Conservation (phyloP, 208 protist species). For the Blechomonas ayalai region DNA sequence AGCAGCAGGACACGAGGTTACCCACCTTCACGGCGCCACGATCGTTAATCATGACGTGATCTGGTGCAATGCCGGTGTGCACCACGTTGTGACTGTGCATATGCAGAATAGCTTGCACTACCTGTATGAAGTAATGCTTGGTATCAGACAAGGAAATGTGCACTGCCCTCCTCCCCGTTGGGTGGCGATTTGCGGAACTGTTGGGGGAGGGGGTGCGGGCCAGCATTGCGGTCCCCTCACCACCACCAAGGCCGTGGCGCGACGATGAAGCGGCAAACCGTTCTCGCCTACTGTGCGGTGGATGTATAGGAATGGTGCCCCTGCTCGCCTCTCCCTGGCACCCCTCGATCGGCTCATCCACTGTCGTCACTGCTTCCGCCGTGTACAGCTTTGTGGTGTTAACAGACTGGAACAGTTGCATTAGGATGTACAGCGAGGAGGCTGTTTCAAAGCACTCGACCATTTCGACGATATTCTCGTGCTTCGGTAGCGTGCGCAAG, state of each 20-base stretch:
- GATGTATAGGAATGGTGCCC: too few species aligned
- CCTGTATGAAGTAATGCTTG: conserved; percentile 49
- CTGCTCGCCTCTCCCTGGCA: too few species aligned
- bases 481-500: conserved; percentile 67
- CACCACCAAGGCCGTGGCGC: too few species aligned
- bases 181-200: too few species aligned
- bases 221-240: too few species aligned
- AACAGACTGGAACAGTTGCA: conserved; percentile 69
- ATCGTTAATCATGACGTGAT: conserved; percentile 77
- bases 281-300: too few species aligned
- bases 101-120: conserved; percentile 62
- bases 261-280: too few species aligned
- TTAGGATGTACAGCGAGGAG: conserved; percentile 78
- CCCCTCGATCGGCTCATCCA: too few species aligned
- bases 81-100: conserved; percentile 68
- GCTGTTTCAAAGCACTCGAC: conserved; percentile 82
- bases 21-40: conserved; percentile 55
- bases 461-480: conserved; percentile 81
- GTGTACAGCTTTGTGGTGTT: conserved; percentile 64
- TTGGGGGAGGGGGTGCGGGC: too few species aligned
- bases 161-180: too few species aligned
- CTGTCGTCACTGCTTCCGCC: too few species aligned
- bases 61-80: conserved; percentile 76
- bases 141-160: too few species aligned
- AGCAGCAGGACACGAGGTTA: conserved; percentile 64